Percentiles rank a stretch among this genome's conserved stretches.
Evolutionary conservation across 345 rosid species (phyloP).

Genomic region (Odontarrhena argentea): DNA sequence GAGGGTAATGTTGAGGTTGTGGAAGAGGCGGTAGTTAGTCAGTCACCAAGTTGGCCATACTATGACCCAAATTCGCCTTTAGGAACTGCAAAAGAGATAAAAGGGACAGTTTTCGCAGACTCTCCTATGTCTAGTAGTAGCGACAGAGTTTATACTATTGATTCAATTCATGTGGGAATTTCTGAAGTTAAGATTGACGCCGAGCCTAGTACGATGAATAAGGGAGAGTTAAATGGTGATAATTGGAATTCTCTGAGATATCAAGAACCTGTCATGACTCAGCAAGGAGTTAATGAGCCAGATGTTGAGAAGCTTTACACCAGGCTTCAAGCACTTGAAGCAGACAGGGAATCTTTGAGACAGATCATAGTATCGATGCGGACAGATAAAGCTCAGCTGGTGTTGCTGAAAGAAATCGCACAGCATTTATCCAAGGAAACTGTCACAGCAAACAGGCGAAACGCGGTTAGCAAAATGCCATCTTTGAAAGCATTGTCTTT

Average conservation of each 20-base stretch:
- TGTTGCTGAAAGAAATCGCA: slow-evolving; percentile 87
- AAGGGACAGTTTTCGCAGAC: slow-evolving; percentile 47
- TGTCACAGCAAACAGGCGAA: slow-evolving; percentile 51
- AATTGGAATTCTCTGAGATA: slow-evolving; percentile 53
- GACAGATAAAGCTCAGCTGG: slow-evolving; percentile 85
- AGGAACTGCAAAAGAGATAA: slow-evolving; percentile 51
- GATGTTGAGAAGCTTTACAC: slow-evolving; percentile 78
- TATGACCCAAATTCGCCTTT: slow-evolving; percentile 51
- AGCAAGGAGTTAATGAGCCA: slow-evolving; percentile 60
- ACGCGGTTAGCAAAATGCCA: slow-evolving; percentile 51
- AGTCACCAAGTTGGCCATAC: slow-evolving; percentile 63
- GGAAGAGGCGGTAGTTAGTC: slow-evolving; percentile 65
- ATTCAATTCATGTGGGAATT: slow-evolving; percentile 61
- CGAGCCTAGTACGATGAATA: slow-evolving; percentile 31
- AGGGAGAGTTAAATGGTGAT: slow-evolving; percentile 43
- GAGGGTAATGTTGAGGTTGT: slow-evolving; percentile 51
- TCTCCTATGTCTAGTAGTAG: slow-evolving; percentile 54
- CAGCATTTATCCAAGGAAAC: slow-evolving; percentile 79
- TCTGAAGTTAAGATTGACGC: slow-evolving; percentile 48
- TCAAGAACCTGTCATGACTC: slow-evolving; percentile 39
- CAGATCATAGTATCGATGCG: slow-evolving; percentile 89
- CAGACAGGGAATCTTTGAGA: slow-evolving; percentile 95
- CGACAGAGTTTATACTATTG: slow-evolving; percentile 81
- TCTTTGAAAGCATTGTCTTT: slow-evolving; percentile 51
- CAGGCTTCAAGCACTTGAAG: slow-evolving; percentile 97